These are phyloP conservation scores for Ogataea nakhonphanomensis DNA, from an alignment of 805 yeast genomes.

Conservation along the genomic window DNA sequence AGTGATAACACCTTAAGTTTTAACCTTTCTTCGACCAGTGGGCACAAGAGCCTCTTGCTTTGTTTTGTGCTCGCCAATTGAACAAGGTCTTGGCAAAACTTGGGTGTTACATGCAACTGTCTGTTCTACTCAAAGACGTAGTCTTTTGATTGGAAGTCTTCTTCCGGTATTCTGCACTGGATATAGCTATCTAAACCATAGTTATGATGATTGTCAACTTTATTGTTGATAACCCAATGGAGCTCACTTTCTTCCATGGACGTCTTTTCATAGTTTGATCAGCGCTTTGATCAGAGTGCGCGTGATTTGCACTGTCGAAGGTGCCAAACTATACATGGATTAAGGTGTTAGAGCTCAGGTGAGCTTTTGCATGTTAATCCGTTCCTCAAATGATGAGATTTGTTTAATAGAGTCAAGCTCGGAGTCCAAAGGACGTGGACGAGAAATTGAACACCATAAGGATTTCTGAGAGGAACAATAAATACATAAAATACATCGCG, in stretches of 20 bases:
- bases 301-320: constrained; percentile 59
- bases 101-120: not conserved
- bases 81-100: constrained; percentile 16
- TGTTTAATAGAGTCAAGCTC: constrained; percentile 86
- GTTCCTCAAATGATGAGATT: constrained; percentile 59
- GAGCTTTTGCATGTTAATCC: constrained; percentile 1
- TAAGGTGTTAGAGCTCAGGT: constrained; percentile 2
- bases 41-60: constrained; percentile 16
- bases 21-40: constrained; percentile 1
- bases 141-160: constrained; percentile 13
- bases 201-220: constrained; percentile 62
- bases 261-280: constrained; percentile 34
- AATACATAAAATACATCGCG: constrained; percentile 5
- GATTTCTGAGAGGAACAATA: constrained; percentile 20
- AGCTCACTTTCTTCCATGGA: constrained; percentile 75
- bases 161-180: constrained; percentile 56
- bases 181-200: constrained; percentile 55
- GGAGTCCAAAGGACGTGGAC: constrained; percentile 58
- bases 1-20: not conserved
- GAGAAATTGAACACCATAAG: constrained; percentile 36
- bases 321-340: constrained; percentile 46
- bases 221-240: constrained; percentile 64
- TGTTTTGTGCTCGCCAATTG: not conserved
- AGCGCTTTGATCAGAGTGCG: not conserved
- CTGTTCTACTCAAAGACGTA: constrained; percentile 3